Evolutionary conservation across 306 rosid species (phyloP), one percentile per base, ranked within the genome.

Genomic region (Prosopis cineraria): DNA sequence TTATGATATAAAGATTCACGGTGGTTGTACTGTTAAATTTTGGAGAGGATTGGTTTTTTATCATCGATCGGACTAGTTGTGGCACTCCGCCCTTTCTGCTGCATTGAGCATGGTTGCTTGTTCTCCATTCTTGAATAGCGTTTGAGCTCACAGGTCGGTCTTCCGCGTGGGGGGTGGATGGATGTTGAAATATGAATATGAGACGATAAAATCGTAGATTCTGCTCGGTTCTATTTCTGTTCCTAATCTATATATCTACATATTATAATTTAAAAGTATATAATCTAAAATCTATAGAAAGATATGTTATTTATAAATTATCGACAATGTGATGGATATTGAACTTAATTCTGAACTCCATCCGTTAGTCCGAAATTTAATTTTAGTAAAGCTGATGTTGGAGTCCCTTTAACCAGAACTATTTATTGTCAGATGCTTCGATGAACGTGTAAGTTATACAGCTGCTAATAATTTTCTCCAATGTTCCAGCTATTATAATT

Each of bases 21-120:
- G 45, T 74, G 75, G 75, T 64, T 72, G 60, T 78, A 76, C 59
- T 58, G 31, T 59, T 79, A 55, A 62, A 52, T 31, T 82, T 34
- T 39, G 72, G 62, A 24, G 70, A 82, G 39, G 25, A 27, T 72
- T 59, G 85, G 20, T 72, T 75, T 70, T 24, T 66, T 55, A 47
- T 20, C 27, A n/a, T 52, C 25, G 31, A 4, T 63, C 43, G 24
- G 27, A 68, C 75, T 17, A 70, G 43, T 48, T 44, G 22, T 17
- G 56, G 29, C 29, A 4, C 29, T n/a, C 41, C 31, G 36, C 3
- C 40, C 65, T 52, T 59, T 30, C 30, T 40, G 47, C 40, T 10
- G 25, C 27, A 9, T 72, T 40, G 55, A 60, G 19, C 40, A 14
- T 31, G 40, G 22, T 40, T 60, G 11, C 67, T 60, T 7, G 16